Evolutionary conservation across 2,329 filamentous ascomycete species (phyloP).

Genomic region (Alternaria rosae): DNA sequence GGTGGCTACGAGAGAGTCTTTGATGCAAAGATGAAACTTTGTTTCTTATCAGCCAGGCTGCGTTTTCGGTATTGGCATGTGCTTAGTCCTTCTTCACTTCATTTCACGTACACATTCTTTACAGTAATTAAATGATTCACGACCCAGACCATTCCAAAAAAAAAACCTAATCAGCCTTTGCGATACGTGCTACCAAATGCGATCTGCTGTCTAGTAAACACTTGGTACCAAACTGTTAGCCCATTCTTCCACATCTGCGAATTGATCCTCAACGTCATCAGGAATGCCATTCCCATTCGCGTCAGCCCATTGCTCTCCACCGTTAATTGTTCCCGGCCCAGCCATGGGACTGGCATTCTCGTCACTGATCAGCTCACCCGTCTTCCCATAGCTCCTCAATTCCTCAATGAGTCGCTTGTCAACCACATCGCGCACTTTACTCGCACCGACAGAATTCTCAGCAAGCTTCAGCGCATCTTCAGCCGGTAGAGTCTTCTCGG

Average conservation of each 20-base stretch:
- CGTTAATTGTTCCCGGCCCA: slow-evolving; percentile 51
- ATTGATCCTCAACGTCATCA: slow-evolving; percentile 56
- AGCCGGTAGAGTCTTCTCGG: slow-evolving; percentile 51
- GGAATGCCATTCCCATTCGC: slow-evolving; percentile 61
- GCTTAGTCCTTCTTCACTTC: not conserved
- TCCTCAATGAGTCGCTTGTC: slow-evolving; percentile 55
- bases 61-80: not conserved
- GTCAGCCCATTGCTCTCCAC: slow-evolving; percentile 53
- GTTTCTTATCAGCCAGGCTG: not conserved
- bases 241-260: slow-evolving; percentile 60
- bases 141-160: not conserved
- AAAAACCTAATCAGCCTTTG: not conserved
- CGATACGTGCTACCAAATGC: not conserved
- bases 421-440: slow-evolving; percentile 54
- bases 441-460: slow-evolving; percentile 53
- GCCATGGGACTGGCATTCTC: slow-evolving; percentile 54
- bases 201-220: slow-evolving; percentile 21
- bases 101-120: not conserved
- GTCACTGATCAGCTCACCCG: slow-evolving; percentile 56
- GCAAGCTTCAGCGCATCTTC: slow-evolving; percentile 53
- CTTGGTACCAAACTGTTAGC: slow-evolving; percentile 57
- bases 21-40: not conserved
- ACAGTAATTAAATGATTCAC: not conserved
- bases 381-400: slow-evolving; percentile 56
- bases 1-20: not conserved